phyloP scores from a whole-genome alignment of 176 grass and related monocot species.

The Musa schizocarpa region DNA sequence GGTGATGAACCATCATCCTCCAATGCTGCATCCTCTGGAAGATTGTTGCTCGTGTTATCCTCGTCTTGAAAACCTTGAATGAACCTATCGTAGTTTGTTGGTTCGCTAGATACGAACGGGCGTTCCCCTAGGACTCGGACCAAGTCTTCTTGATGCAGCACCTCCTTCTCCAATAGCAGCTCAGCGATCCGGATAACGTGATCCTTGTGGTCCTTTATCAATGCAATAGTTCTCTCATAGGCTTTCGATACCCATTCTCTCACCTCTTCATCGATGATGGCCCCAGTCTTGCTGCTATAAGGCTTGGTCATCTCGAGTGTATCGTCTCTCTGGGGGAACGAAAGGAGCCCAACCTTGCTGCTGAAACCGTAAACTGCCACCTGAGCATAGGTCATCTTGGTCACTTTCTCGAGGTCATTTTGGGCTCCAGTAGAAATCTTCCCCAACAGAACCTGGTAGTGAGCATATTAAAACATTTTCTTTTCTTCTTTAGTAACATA shows the following conservation, averaged over 20 bases:
- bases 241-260: slow-evolving; percentile 83
- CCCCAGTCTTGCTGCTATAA: slow-evolving; percentile 51
- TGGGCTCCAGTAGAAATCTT: slow-evolving; percentile 88
- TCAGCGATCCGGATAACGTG: slow-evolving; percentile 64
- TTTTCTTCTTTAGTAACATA: background rate
- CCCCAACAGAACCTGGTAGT: slow-evolving; percentile 58
- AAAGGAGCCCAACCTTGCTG: slow-evolving; percentile 83
- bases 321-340: slow-evolving; percentile 64
- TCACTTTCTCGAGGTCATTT: slow-evolving; percentile 91
- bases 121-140: slow-evolving; percentile 57
- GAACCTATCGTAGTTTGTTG: slow-evolving; percentile 71
- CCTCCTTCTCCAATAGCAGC: slow-evolving; percentile 84
- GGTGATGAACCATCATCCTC: slow-evolving; percentile 36
- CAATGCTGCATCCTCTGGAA: slow-evolving; percentile 22
- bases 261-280: slow-evolving; percentile 76
- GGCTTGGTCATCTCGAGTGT: slow-evolving; percentile 62
- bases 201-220: slow-evolving; percentile 69
- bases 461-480: background rate
- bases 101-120: slow-evolving; percentile 49
- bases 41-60: slow-evolving; percentile 15
- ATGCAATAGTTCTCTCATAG: slow-evolving; percentile 45
- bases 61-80: slow-evolving; percentile 59
- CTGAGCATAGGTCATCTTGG: slow-evolving; percentile 81
- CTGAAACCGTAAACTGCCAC: slow-evolving; percentile 91
- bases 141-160: slow-evolving; percentile 85